Conservation (phyloP, 2,329 filamentous ascomycete species). For the Calonectria fujianensis region DNA sequence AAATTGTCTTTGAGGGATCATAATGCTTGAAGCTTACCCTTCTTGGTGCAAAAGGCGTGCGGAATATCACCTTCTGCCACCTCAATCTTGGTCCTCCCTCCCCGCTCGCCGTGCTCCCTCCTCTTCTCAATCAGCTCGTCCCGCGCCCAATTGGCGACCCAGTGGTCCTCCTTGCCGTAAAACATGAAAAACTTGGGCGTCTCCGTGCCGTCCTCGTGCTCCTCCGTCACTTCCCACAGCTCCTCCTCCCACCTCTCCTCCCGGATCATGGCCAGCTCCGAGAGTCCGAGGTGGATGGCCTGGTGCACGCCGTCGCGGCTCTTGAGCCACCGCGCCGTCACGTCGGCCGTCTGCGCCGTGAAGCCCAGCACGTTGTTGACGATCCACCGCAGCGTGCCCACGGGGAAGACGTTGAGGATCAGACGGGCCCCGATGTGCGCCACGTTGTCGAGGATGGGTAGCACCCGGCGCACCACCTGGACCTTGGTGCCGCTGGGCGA, state of each 20-base stretch:
- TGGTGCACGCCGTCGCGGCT: constrained; percentile 76
- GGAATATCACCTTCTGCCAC: constrained; percentile 74
- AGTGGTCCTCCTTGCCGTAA: constrained; percentile 77
- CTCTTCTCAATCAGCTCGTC: constrained; percentile 73
- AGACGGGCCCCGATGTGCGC: constrained; percentile 64
- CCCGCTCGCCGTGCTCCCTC: constrained; percentile 56
- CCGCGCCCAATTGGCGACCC: constrained; percentile 75
- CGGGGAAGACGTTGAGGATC: constrained; percentile 66
- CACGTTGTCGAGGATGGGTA: constrained; percentile 64
- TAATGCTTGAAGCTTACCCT: constrained; percentile 58
- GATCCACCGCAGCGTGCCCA: constrained; percentile 63
- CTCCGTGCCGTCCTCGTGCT: constrained; percentile 39
- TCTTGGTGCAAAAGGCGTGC: constrained; percentile 75
- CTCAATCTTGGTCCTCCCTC: constrained; percentile 67
- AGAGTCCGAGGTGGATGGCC: constrained; percentile 74
- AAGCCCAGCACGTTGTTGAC: constrained; percentile 68
- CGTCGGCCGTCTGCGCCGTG: constrained; percentile 67
- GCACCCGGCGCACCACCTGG: constrained; percentile 61
- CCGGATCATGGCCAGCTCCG: constrained; percentile 76
- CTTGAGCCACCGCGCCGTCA: constrained; percentile 73
- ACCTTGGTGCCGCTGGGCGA: constrained; percentile 75
- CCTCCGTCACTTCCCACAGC: constrained; percentile 69
- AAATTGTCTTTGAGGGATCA: no score
- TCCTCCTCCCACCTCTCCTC: constrained; percentile 77
- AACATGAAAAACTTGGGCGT: constrained; percentile 74